Base-by-base conservation (phyloP, 1,284 basidiomycete genomes). In the Marasmius sp. region DNA sequence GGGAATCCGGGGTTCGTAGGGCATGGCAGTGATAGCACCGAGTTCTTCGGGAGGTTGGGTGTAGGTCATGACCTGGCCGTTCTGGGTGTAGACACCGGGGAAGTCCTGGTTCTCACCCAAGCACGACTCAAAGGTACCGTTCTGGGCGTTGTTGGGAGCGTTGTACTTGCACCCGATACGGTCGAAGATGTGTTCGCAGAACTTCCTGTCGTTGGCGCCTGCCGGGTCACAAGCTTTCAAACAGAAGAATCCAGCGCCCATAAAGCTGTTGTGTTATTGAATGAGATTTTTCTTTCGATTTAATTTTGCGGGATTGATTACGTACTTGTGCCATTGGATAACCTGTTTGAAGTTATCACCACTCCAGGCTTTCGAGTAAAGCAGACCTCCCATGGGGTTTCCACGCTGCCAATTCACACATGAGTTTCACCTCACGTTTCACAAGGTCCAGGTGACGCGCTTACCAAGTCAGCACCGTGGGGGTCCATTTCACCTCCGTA, bases 401-500 rank as follows among this genome's bases (percentile, higher is more conserved):
- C 79, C 81, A 74, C 80, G 72, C 86, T 80, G 27, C 20, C 16
- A 59, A 14, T 18, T 41, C 10, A 37, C 4, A 39, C 12, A 41
- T 50, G 10, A 16, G 12, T 38, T 33, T 20, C 47, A 33, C 16
- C 10, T 3, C 6, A 18, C 48, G 20, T 36, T 16, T 33, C 20
- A 34, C 22, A n/a, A n/a, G 10, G 6, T 12, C 14, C 9, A 33
- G 10, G 3, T 60, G 18, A 20, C 67, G 63, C 75, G 6, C n/a
- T n/a, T 57, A 78, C 77, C 49, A 73, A 64, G 64, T 81, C 79
- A 60, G 80, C 79, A 63, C 83, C 84, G 55, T 81, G 78, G 12
- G 80, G 77, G 62, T 85, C 84, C 3, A 85, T 76, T 71, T 85
- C 83, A 63, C 87, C 87, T 68, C 87, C 87, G 36, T 69, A 78